Evolutionary conservation across 768 basidiomycete species (phyloP).

Genomic region (Collybia mongolica): DNA sequence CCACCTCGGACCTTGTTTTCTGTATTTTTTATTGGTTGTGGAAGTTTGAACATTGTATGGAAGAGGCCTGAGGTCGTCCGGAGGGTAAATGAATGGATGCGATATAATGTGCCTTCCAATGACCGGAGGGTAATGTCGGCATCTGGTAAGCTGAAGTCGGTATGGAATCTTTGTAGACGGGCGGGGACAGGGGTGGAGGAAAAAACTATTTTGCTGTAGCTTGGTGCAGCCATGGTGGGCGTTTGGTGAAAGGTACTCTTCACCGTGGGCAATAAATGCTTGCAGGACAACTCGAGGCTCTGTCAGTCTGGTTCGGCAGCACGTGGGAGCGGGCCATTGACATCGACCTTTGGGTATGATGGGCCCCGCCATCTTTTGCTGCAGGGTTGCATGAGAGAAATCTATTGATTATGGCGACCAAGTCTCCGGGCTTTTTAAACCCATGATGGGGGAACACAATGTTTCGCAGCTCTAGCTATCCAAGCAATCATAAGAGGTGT

Average conservation of each 20-base stretch:
- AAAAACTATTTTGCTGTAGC: conserved; percentile 12
- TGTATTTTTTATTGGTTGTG: conserved; percentile 30
- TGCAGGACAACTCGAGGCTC: conserved; percentile 15
- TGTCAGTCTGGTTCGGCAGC: conserved; percentile 17
- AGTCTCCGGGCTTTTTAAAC: too few species aligned
- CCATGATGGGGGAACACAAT: too few species aligned
- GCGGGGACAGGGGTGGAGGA: background rate
- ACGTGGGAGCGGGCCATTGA: conserved; percentile 19
- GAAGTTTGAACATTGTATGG: conserved; percentile 59
- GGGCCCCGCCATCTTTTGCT: conserved; percentile 10
- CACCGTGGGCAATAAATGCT: conserved; percentile 17
- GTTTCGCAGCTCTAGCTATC: too few species aligned
- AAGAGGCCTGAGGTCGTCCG: conserved; percentile 62
- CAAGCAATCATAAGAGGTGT: too few species aligned
- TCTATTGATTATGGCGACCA: too few species aligned
- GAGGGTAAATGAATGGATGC: conserved; percentile 54
- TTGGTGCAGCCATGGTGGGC: conserved; percentile 16
- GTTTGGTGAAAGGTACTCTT: conserved; percentile 7
- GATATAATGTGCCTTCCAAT: conserved; percentile 50
- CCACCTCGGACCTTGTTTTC: conserved; percentile 4
- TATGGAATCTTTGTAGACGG: conserved; percentile 23
- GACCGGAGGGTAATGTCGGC: conserved; percentile 38
- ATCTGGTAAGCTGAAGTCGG: conserved; percentile 28
- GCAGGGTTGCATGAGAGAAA: conserved; percentile 12
- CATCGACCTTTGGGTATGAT: conserved; percentile 11